Percentiles rank a stretch among this genome's conserved stretches.
Conservation (phyloP, 2,329 filamentous ascomycete genomes). For the Fusarium napiforme region DNA sequence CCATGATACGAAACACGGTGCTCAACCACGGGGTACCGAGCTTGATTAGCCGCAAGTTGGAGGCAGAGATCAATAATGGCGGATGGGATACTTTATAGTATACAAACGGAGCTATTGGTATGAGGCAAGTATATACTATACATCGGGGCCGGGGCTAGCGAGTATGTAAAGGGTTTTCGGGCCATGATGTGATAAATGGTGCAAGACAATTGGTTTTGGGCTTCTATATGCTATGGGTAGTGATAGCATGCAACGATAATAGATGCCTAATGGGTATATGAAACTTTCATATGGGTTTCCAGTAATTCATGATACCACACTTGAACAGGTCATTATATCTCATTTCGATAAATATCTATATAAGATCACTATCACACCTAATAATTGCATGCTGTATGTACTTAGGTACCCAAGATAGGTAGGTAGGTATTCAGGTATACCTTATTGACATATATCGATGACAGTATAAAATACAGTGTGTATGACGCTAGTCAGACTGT, state of each 20-base stretch:
- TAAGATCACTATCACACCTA: not conserved
- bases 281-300: not conserved
- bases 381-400: not conserved
- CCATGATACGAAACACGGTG: slow-evolving; percentile 86
- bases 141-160: not conserved
- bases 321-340: not conserved
- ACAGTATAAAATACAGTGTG: slow-evolving; percentile 22
- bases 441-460: not conserved
- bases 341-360: not conserved
- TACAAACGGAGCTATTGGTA: not conserved
- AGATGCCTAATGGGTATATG: slow-evolving; percentile 1
- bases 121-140: not conserved
- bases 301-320: not conserved
- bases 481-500: not conserved
- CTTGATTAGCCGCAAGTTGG: slow-evolving; percentile 87
- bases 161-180: not conserved
- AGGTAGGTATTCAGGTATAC: not conserved
- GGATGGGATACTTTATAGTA: slow-evolving; percentile 83
- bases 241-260: slow-evolving; percentile 7
- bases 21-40: slow-evolving; percentile 87
- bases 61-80: slow-evolving; percentile 96
- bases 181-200: slow-evolving; percentile 1
- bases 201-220: not conserved
- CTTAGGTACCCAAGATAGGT: too few relatives aligned
- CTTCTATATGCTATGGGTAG: slow-evolving; percentile 9